Percentiles rank a stretch among this genome's conserved stretches.
Evolutionary conservation across 2,329 filamentous ascomycete genomes (phyloP).

Genomic region (Thielaviopsis ethacetica): DNA sequence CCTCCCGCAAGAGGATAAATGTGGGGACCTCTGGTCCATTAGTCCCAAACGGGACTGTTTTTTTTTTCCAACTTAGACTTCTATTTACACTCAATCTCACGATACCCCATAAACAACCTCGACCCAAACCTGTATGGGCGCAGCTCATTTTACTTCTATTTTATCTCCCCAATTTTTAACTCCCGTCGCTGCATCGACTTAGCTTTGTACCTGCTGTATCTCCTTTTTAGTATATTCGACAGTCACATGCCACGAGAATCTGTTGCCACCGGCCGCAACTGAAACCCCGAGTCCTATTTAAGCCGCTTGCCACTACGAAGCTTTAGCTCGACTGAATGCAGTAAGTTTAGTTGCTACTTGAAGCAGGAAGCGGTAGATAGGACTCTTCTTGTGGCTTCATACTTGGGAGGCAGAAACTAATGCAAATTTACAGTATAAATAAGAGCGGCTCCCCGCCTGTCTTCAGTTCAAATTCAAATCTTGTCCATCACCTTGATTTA

Average conservation of each 20-base stretch:
- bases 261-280: too few relatives aligned
- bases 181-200: too few relatives aligned
- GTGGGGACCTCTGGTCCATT: neutral
- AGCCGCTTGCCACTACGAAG: too few relatives aligned
- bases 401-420: too few relatives aligned
- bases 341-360: too few relatives aligned
- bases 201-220: too few relatives aligned
- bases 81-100: neutral
- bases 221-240: too few relatives aligned
- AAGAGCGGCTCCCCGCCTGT: neutral
- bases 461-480: neutral
- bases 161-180: too few relatives aligned
- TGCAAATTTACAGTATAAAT: neutral
- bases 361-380: neutral
- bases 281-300: too few relatives aligned
- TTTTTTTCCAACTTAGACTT: neutral
- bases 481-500: neutral
- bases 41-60: neutral
- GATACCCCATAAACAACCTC: neutral
- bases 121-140: neutral
- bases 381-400: too few relatives aligned
- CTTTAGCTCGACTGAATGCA: too few relatives aligned
- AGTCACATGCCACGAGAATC: too few relatives aligned
- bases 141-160: neutral
- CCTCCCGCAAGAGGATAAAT: neutral